Conservation (phyloP, 2,329 filamentous ascomycete genomes). For the Epichloe uncinata region DNA sequence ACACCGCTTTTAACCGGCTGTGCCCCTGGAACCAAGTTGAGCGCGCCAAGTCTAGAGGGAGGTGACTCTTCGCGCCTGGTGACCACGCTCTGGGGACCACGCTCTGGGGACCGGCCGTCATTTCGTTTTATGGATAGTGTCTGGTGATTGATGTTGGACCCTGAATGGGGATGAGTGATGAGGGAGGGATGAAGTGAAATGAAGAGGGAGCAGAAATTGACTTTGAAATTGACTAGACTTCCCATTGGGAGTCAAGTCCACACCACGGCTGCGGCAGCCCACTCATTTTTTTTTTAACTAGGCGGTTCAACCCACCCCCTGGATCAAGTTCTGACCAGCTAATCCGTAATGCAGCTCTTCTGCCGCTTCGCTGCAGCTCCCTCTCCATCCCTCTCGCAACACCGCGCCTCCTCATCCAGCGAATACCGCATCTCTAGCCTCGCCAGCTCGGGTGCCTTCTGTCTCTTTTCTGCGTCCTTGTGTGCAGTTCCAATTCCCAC, state of each 20-base stretch:
- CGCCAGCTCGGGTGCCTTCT: slow-evolving; percentile 2
- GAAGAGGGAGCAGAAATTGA: not conserved
- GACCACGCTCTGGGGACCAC: too few species aligned
- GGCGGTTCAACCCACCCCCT: too few species aligned
- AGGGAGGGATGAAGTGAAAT: not conserved
- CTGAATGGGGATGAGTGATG: too few species aligned
- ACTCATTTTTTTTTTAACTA: too few species aligned
- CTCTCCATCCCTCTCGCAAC: not conserved
- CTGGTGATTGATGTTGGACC: too few species aligned
- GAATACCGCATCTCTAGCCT: not conserved
- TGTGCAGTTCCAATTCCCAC: not conserved
- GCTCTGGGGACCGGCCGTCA: not conserved
- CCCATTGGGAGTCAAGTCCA: too few species aligned
- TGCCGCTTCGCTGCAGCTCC: not conserved
- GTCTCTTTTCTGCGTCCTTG: not conserved
- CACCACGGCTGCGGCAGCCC: too few species aligned
- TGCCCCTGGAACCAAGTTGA: not conserved
- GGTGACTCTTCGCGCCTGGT: too few species aligned
- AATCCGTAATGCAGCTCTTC: not conserved
- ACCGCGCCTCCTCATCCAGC: not conserved
- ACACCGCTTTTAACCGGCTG: slow-evolving; percentile 1
- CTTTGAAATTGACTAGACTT: too few species aligned
- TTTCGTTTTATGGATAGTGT: not conserved
- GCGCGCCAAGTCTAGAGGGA: not conserved
- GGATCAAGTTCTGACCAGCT: too few species aligned